Percentiles rank a stretch among this genome's conserved stretches.
Conservation (phyloP, 2,329 filamentous ascomycete species). For the Fusarium sp. region DNA sequence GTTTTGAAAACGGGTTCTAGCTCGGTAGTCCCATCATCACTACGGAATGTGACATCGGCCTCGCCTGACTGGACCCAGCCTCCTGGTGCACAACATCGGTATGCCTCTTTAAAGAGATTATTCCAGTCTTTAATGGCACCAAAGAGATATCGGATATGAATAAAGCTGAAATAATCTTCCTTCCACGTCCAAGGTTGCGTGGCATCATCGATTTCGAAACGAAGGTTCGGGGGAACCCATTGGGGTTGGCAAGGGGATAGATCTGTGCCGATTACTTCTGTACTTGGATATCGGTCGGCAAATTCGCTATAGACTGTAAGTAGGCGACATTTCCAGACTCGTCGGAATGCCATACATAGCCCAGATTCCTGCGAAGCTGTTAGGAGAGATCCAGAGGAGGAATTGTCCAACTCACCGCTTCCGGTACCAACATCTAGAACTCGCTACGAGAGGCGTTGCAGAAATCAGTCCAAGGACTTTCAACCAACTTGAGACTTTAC, state of each 20-base stretch:
- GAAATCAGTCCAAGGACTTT: accelerated
- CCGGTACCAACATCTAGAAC: not conserved
- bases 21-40: not conserved
- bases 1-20: not conserved
- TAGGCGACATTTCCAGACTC: accelerated
- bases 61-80: not conserved
- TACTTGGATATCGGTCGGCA: not conserved
- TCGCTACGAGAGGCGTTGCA: not conserved
- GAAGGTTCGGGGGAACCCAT: not conserved
- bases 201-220: not conserved
- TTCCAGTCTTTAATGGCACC: not conserved
- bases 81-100: not conserved
- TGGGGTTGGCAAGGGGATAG: not conserved
- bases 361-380: not conserved
- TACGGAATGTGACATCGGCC: not conserved
- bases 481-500: accelerated
- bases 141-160: not conserved
- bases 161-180: not conserved
- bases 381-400: accelerated
- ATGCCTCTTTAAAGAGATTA: not conserved
- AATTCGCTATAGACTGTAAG: not conserved
- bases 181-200: not conserved
- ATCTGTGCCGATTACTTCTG: not conserved
- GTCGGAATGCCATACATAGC: not conserved
- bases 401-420: not conserved